These are phyloP conservation scores for Pisolithus microcarpus DNA, from an alignment of 768 basidiomycete genomes.

Conservation along the genomic window DNA sequence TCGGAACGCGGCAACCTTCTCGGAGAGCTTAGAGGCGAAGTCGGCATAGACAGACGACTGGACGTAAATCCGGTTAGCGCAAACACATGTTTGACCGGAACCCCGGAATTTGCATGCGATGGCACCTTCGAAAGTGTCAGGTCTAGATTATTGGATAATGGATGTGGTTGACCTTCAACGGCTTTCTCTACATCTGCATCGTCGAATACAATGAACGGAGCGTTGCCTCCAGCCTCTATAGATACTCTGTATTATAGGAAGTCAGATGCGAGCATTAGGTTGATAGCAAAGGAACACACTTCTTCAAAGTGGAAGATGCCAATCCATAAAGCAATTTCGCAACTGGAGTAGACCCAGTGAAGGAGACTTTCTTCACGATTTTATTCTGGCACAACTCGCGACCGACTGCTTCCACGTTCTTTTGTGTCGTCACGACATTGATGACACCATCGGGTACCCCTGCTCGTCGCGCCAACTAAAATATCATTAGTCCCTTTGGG, in stretches of 20 bases:
- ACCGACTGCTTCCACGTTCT: conserved; percentile 80
- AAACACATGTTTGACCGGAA: conserved; percentile 80
- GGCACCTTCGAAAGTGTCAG: conserved; percentile 39
- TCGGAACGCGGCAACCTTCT: conserved; percentile 76
- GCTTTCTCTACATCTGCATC: conserved; percentile 93
- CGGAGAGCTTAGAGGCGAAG: conserved; percentile 81
- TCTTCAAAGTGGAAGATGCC: conserved; percentile 74
- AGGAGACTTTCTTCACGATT: conserved; percentile 79
- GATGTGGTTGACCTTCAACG: conserved; percentile 57
- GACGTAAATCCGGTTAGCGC: conserved; percentile 89
- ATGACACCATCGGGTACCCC: conserved; percentile 93
- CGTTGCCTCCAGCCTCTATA: conserved; percentile 88
- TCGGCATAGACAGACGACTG: conserved; percentile 89
- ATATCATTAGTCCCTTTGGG: background rate
- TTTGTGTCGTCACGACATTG: conserved; percentile 86
- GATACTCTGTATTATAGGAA: conserved; percentile 39
- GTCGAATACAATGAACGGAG: conserved; percentile 95
- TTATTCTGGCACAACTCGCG: conserved; percentile 91
- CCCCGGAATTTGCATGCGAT: conserved; percentile 73
- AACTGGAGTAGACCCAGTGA: conserved; percentile 83
- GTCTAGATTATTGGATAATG: background rate
- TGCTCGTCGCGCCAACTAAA: conserved; percentile 74
- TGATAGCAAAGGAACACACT: conserved; percentile 37
- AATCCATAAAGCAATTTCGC: conserved; percentile 70
- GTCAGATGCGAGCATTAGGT: background rate